Base-by-base conservation (phyloP, 2,329 filamentous ascomycete genomes). In the Xylariales sp. region DNA sequence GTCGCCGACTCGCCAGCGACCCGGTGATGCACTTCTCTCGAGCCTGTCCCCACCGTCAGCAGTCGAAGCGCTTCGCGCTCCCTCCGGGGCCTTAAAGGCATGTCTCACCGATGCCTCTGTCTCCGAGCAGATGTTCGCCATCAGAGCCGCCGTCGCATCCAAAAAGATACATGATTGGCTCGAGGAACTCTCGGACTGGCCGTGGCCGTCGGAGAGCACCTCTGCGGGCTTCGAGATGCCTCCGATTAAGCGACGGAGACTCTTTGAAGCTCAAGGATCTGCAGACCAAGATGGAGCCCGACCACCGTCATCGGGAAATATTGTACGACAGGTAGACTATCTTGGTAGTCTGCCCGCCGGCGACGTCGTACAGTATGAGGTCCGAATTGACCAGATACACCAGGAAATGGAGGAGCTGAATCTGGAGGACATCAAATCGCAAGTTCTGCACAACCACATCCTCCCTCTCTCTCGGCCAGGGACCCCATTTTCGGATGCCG, bases 341-440 rank as follows among this genome's bases (percentile, higher is more conserved):
- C 76, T 82, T 60, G 90, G 90, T 5, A 85, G 85, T 53, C 63
- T 97, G 24, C 76, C 77, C 1, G 73, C 74, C 3, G 60, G 69
- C 13, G 72, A 85, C 25, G 78, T 94, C 2, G 62, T 73, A 32
- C 65, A 67, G 34, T 90, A 93, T 58, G 85, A 93, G 52, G 65
- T 61, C 40, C 78, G 90, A 27, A 70, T 94, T 11, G 82, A 86
- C 37, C 77, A 85, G 46, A 94, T 97, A 41, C 72, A 69, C 12
- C 68, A 72, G 30, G 80, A 81, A 40, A 67, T 93, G 65, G 78
- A 85, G 40, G 72, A 76, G 27, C 67, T 93, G 36, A 78, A 86
- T 38, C 69, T 94, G 27, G 87, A 97, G 53, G 88, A 94, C 46
- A 81, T 98, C 56, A 97, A 98, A 66, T 79, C 76, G 30, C 86